Conservation (phyloP, 1,139 yeast genomes). For the Candida anutae region DNA sequence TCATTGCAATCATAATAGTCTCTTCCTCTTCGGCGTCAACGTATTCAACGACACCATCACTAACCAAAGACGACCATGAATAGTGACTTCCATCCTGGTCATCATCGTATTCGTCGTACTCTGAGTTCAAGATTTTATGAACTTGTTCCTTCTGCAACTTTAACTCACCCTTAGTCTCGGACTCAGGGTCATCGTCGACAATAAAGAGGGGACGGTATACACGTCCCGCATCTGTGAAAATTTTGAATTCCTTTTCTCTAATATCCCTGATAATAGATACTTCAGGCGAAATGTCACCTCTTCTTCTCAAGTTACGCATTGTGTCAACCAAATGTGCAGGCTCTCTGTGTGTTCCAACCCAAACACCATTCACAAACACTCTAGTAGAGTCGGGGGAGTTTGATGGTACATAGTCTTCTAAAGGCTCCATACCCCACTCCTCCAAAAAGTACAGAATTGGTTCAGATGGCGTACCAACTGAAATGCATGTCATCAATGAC, state of each 20-base stretch:
- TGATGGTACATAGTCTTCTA: constrained; percentile 92
- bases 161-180: constrained; percentile 70
- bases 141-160: constrained; percentile 81
- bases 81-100: constrained; percentile 51
- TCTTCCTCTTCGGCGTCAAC: constrained; percentile 98
- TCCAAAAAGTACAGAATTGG: constrained; percentile 89
- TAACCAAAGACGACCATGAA: constrained; percentile 81
- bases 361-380: constrained; percentile 95
- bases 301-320: constrained; percentile 85
- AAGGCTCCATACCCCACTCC: constrained; percentile 99
- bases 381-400: constrained; percentile 88
- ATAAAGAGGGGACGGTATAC: constrained; percentile 91
- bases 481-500: constrained; percentile 93
- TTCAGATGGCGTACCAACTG: constrained; percentile 96
- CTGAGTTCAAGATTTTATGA: constrained; percentile 58
- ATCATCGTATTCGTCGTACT: constrained; percentile 49
- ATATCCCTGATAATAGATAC: constrained; percentile 95
- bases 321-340: constrained; percentile 88
- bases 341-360: constrained; percentile 98
- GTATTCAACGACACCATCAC: constrained; percentile 85
- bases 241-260: constrained; percentile 90
- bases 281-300: constrained; percentile 93
- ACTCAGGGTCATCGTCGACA: constrained; percentile 77
- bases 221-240: constrained; percentile 98
- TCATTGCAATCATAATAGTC: constrained; percentile 97